Percentiles rank a stretch among this genome's conserved stretches.
phyloP scores from a whole-genome alignment of 345 rosid genomes.

The Sisymbrium altissimum region DNA sequence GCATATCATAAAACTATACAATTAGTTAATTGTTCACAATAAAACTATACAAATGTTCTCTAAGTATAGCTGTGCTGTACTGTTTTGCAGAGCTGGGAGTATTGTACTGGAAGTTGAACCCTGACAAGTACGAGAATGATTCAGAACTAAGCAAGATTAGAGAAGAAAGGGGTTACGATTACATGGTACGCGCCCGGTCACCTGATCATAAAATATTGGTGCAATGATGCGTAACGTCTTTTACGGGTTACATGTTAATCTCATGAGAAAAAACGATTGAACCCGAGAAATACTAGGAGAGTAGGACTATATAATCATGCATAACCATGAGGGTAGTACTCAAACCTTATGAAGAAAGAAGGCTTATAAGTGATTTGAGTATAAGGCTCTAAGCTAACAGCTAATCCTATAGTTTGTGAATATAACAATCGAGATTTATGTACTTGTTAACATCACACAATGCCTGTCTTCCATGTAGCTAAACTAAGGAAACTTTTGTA shows the following conservation, averaged over 20 bases:
- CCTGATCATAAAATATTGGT: too few species aligned
- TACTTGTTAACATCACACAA: background rate
- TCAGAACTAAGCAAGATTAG: slow-evolving; percentile 57
- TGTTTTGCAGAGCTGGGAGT: slow-evolving; percentile 63
- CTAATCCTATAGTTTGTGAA: too few species aligned
- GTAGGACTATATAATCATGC: background rate
- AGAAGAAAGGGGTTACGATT: slow-evolving; percentile 75
- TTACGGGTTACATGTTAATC: background rate
- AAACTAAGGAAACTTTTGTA: background rate
- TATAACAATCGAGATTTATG: background rate
- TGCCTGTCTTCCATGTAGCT: background rate
- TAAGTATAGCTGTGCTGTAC: background rate
- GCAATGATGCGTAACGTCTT: background rate
- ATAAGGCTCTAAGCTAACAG: background rate
- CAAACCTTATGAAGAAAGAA: background rate
- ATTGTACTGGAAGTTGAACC: slow-evolving; percentile 76
- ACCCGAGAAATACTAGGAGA: background rate
- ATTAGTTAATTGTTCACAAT: too few species aligned
- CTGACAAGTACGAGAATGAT: slow-evolving; percentile 68
- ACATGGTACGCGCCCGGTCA: slow-evolving; percentile 50
- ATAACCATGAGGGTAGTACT: background rate
- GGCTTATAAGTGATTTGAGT: background rate
- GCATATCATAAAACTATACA: background rate
- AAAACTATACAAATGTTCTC: background rate
- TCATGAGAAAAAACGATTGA: background rate